Base-by-base conservation (phyloP, 768 basidiomycete genomes). In the Infundibulicybe gibba region DNA sequence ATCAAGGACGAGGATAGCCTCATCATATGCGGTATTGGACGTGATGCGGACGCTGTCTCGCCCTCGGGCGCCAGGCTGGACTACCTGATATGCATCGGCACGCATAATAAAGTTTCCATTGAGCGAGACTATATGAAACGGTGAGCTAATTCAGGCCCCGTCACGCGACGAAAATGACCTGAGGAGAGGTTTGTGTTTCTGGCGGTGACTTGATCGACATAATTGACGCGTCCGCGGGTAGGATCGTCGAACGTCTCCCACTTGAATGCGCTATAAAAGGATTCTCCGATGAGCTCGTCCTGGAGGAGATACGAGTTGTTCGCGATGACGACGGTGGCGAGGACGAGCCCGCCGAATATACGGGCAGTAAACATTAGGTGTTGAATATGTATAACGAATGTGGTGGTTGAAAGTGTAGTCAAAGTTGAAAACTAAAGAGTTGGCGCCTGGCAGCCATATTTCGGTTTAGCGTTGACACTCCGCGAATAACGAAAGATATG, bases 211-310 rank as follows among this genome's bases (percentile, higher is more conserved):
- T 67, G 52, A 49, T 74, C 68, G 31, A 83, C 69, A 50, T 80
- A 85, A 61, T 83, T 76, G 48, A 81, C 79, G 43, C 76, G 65
- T n/a, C 83, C 83, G 50, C 83, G 77, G 0, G 83, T 85, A n/a
- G 81, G 82, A 56, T 85, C 83, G 47, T 72, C 55, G 20, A 59
- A 44, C 6, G 71, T 74, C 51, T 79, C 69, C 75, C 75, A 84
- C 1, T 55, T 61, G 67, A 74, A 85, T 5, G 48, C 49, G 15
- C 67, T 43, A 48, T 75, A 66, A 56, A 85, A 85, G 54, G 67
- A 65, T 16, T 42, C 2, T 4, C 65, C 65, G 10, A 53, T 47
- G 49, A 50, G 63, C 3, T 45, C 52, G 37, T 65, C 59, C 15
- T 33, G 30, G 37, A 61, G 14, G 16, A 42, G 44, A 42, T 60